Base-by-base conservation (phyloP, 1,139 yeast genomes). In the Saccharomyces hybrid region DNA sequence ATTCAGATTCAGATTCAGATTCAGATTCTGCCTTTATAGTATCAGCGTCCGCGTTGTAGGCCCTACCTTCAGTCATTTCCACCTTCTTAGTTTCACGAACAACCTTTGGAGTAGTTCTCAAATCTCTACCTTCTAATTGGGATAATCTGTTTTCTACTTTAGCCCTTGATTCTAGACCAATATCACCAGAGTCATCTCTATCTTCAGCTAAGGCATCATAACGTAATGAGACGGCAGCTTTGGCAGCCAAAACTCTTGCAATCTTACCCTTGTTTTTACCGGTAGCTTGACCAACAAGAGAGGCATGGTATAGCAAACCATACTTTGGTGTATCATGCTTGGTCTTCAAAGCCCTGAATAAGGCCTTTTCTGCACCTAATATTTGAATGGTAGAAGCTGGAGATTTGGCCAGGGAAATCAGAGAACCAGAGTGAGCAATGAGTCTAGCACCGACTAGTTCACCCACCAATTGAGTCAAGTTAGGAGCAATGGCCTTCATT, bases 301-400 rank as follows among this genome's bases (percentile, higher is more conserved):
- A 90, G 52, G 99, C 95, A 72, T 95, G 99, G 80, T 93, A 93
- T 64, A 93, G 81, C 69, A 93, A 81, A 76, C 99, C 99, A 72
- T 93, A 93, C 76, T 95, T 93, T 70, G 99, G 99, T 63, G 99
- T 95, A 74, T 93, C 95, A 70, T 91, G 96, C 78, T 93, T 93
- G 59, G 99, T 95, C 79, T 93, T 93, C 71, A 93, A 83, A 59
- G 99, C 99, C 78, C 98, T 86, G 81, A 95, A 95, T 62, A 95
- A 80, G 50, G 99, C 99, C 82, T 95, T 95, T 78, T 95, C 99
- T 63, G 99, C 99, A 76, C 99, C 99, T 72, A 95, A 81, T 68
- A 95, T 93, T 80, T 95, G 99, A 60, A 95, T 89, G 57, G 99
- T 93, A 34, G 99, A 93, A 62, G 99, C 98, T 64, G 99, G 98